Base-by-base conservation (phyloP, 1,139 yeast species). In the Tardiomyces blankii region DNA sequence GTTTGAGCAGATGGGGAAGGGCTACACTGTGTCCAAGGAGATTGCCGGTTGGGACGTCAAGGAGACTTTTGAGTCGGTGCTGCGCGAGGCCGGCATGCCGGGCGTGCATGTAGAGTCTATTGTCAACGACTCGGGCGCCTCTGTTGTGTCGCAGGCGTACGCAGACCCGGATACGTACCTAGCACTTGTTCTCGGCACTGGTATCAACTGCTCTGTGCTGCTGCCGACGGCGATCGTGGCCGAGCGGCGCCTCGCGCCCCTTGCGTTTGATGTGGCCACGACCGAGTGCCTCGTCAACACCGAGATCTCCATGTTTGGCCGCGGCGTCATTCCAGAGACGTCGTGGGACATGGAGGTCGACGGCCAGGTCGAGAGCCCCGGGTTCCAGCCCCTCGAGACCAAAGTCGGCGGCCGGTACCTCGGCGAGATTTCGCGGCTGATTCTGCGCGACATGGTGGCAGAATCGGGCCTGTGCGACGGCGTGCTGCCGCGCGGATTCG, bases 111-210 rank as follows among this genome's bases (percentile, higher is more conserved):
- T 86, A 39, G 82, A 78, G 19, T 96, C 96, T 0, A 72, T 88
- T 51, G 89, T 94, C 35, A 88, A 88, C 60, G 96, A 88, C 61
- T 84, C 95, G 1, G 89, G 83, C 16, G 95, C 96, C 27, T 83
- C 95, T 7, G 71, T 87, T 52, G 69, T 88, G 49, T 78, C 94
- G 5, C 77, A 87, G 57, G 83, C 94, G 18, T 86, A 86, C 63
- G 67, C 78, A 3, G 58, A 69, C 19, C 73, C 82, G 42, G 70
- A 73, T 49, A 82, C 94, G n/a, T 74, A 77, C 11, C 72, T 87
- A 55, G 94, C 95, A 39, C 79, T 88, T 49, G 86, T 88, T 51
- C 83, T 85, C 55, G 96, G 96, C 51, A 87, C 96, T 2, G 96
- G 96, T 56, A 82, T 94, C 41, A 88, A 88, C 62, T 94, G 63